These are phyloP conservation scores for Xylariales sp. DNA, from an alignment of 2,329 filamentous ascomycete genomes.

Conservation along the genomic window DNA sequence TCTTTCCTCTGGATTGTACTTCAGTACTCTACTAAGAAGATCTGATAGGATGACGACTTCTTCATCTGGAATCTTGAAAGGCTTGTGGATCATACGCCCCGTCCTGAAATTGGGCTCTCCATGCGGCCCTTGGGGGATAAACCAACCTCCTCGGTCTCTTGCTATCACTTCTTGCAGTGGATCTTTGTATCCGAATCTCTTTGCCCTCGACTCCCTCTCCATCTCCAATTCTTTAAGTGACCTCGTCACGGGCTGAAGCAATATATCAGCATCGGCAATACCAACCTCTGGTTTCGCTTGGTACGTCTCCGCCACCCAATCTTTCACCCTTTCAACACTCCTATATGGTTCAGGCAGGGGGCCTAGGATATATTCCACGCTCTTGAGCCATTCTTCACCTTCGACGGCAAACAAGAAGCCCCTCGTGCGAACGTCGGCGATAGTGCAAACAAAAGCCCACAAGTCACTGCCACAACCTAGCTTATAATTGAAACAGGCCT, in stretches of 20 bases:
- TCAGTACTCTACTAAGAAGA: neutral
- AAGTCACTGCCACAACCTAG: neutral
- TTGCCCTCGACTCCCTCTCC: too few species aligned
- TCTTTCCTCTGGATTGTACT: constrained; percentile 1
- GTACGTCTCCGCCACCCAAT: neutral
- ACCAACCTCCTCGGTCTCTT: too few species aligned
- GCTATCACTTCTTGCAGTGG: too few species aligned
- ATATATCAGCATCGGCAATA: neutral
- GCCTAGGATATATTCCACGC: neutral
- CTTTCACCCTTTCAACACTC: neutral
- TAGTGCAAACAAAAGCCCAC: neutral
- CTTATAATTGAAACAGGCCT: neutral
- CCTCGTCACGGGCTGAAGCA: too few species aligned
- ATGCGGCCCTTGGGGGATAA: too few species aligned
- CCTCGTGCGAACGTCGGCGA: neutral
- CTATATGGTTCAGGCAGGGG: neutral
- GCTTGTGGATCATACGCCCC: neutral
- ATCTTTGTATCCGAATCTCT: too few species aligned
- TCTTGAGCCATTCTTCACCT: neutral
- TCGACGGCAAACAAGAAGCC: neutral
- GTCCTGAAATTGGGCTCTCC: neutral
- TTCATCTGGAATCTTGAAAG: neutral
- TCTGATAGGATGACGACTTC: constrained; percentile 5
- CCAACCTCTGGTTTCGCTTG: neutral
- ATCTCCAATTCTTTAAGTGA: too few species aligned